phyloP scores from a whole-genome alignment of 495 filamentous ascomycete species.

The Lichenothelia convexa region DNA sequence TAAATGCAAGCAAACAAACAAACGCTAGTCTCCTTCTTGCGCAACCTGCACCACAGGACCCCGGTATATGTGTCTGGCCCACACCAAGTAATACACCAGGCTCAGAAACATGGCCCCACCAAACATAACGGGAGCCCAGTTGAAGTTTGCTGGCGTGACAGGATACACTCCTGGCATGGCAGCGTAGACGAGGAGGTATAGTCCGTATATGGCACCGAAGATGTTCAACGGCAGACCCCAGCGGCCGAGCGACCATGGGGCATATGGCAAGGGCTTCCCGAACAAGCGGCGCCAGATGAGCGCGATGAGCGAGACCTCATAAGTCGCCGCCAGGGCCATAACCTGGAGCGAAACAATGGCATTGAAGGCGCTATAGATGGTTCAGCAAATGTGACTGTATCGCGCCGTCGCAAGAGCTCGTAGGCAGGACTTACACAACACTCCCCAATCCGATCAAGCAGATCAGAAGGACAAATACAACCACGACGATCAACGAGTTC shows the following conservation, averaged over 20 bases:
- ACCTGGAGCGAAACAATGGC: slow-evolving; percentile 6
- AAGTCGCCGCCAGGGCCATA: slow-evolving; percentile 5
- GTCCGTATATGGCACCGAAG: slow-evolving; percentile 2
- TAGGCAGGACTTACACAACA: slow-evolving; percentile 1
- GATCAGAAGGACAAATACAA: slow-evolving; percentile 5
- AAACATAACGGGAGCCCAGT: slow-evolving; percentile 11
- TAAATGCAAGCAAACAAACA: no score
- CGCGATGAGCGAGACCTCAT: slow-evolving; percentile 2
- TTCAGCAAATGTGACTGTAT: neutral
- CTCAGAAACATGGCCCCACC: slow-evolving; percentile 3
- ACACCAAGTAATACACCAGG: slow-evolving; percentile 4
- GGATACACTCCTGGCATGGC: slow-evolving; percentile 1
- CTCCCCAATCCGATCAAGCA: slow-evolving; percentile 8
- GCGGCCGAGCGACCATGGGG: slow-evolving; percentile 3
- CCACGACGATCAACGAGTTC: no score
- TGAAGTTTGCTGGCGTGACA: slow-evolving; percentile 6
- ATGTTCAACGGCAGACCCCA: slow-evolving; percentile 5
- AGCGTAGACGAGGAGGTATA: slow-evolving; percentile 3
- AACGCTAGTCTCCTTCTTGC: no score
- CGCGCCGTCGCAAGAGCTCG: neutral
- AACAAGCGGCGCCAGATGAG: slow-evolving; percentile 5
- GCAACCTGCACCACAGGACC: slow-evolving; percentile 10
- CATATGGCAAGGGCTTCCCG: slow-evolving; percentile 6
- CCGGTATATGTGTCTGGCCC: slow-evolving; percentile 7
- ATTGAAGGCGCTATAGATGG: slow-evolving; percentile 8